Evolutionary conservation across 371 early-diverging fungal species (phyloP).

Genomic region (Thermomucor indicae-seudaticae): DNA sequence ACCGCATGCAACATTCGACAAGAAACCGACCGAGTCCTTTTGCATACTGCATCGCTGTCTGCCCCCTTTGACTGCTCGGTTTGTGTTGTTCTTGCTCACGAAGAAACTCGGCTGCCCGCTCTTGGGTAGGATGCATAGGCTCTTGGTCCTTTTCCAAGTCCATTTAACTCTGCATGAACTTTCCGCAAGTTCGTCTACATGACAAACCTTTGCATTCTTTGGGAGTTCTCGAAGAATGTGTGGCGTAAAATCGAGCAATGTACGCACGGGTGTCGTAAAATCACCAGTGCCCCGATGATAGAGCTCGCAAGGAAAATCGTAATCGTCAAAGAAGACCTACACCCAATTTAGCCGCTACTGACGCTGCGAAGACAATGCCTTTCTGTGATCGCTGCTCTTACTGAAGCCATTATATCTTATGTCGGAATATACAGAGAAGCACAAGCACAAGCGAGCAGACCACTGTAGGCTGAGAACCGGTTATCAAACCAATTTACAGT

Average conservation of each 20-base stretch:
- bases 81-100: background rate
- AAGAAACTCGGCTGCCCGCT: slow-evolving; percentile 1
- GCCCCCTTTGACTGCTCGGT: background rate
- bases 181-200: background rate
- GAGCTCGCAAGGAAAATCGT: slow-evolving; percentile 51
- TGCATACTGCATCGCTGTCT: background rate
- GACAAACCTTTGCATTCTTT: slow-evolving; percentile 30
- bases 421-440: no score
- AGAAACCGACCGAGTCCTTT: slow-evolving; percentile 4
- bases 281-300: slow-evolving; percentile 44
- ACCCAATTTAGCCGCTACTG: no score
- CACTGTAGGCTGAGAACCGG: no score
- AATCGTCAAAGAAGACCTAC: slow-evolving; percentile 55
- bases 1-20: slow-evolving; percentile 8
- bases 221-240: slow-evolving; percentile 51
- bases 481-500: no score
- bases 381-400: no score
- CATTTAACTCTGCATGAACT: background rate
- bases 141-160: background rate
- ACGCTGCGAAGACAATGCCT: no score
- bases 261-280: slow-evolving; percentile 49
- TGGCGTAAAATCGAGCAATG: slow-evolving; percentile 50
- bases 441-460: no score
- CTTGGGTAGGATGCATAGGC: slow-evolving; percentile 3
- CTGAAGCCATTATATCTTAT: no score